Evolutionary conservation across 108 stramenopile species (phyloP).

Genomic region (Skeletonema potamos): DNA sequence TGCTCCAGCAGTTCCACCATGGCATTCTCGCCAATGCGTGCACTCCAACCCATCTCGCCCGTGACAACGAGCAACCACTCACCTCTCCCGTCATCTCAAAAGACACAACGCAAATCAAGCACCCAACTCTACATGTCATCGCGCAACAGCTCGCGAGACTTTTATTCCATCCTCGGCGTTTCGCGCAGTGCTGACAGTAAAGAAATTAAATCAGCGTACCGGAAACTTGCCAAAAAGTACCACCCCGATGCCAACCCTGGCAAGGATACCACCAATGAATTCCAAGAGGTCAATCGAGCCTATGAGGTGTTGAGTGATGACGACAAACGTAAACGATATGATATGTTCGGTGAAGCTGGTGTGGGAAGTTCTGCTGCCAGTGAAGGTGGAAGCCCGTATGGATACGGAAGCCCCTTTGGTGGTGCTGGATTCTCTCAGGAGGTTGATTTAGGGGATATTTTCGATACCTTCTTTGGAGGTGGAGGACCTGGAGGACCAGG

Average conservation of each 20-base stretch:
- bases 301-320: slow-evolving; percentile 92
- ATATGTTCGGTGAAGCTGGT: slow-evolving; percentile 88
- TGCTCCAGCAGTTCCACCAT: slow-evolving; percentile 19
- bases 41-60: slow-evolving; percentile 4
- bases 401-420: slow-evolving; percentile 53
- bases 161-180: slow-evolving; percentile 80
- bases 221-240: slow-evolving; percentile 78
- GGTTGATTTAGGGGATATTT: slow-evolving; percentile 95
- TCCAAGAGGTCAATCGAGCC: slow-evolving; percentile 83
- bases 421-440: slow-evolving; percentile 83
- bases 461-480: slow-evolving; percentile 94
- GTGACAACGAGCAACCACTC: not conserved
- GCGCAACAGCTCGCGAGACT: slow-evolving; percentile 64
- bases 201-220: slow-evolving; percentile 88
- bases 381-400: slow-evolving; percentile 56
- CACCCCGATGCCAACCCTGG: slow-evolving; percentile 88
- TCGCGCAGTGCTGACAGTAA: slow-evolving; percentile 59
- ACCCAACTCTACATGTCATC: slow-evolving; percentile 79
- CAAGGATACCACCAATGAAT: slow-evolving; percentile 74
- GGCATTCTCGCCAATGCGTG: slow-evolving; percentile 35
- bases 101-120: slow-evolving; percentile 7
- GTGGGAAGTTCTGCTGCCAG: slow-evolving; percentile 56
- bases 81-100: slow-evolving; percentile 5
- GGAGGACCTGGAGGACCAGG: slow-evolving; percentile 54
- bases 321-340: slow-evolving; percentile 83